Percentiles rank a stretch among this genome's conserved stretches.
phyloP scores from a whole-genome alignment of 1,284 basidiomycete species.

The Exsudoporus floridanus region DNA sequence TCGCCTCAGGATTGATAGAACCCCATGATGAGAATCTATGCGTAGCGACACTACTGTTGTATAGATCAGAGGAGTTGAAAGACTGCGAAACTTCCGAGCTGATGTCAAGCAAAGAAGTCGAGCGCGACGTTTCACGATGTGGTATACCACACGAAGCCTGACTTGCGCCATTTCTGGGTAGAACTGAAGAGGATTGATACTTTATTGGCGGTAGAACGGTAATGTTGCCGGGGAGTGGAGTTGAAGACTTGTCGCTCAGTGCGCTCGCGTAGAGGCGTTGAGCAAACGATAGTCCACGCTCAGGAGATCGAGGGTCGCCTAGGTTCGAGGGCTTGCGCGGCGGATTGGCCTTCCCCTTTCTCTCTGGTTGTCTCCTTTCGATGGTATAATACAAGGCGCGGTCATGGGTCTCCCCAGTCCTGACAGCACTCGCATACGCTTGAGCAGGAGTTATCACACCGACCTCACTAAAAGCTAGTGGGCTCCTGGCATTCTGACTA shows the following conservation, averaged over 20 bases:
- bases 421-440: constrained; percentile 18
- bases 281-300: constrained; percentile 24
- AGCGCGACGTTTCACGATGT: constrained; percentile 1
- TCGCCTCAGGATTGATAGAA: not conserved
- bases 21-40: not conserved
- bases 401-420: constrained; percentile 7
- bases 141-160: not conserved
- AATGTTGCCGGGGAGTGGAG: not conserved
- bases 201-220: constrained; percentile 8
- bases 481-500: not conserved
- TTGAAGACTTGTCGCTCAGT: constrained; percentile 6
- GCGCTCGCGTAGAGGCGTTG: constrained; percentile 35
- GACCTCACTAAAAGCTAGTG: not conserved
- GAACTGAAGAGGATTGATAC: not conserved
- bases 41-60: constrained; percentile 15
- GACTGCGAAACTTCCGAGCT: not conserved
- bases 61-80: constrained; percentile 19
- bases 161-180: not conserved
- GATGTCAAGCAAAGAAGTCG: constrained; percentile 5
- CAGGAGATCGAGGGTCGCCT: not conserved
- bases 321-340: not conserved
- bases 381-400: constrained; percentile 19
- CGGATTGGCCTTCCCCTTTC: not conserved
- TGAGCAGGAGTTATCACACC: constrained; percentile 23
- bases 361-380: constrained; percentile 25